These are phyloP conservation scores for Colletotrichum gigasporum DNA, from an alignment of 2,329 filamentous ascomycete genomes.

Conservation along the genomic window DNA sequence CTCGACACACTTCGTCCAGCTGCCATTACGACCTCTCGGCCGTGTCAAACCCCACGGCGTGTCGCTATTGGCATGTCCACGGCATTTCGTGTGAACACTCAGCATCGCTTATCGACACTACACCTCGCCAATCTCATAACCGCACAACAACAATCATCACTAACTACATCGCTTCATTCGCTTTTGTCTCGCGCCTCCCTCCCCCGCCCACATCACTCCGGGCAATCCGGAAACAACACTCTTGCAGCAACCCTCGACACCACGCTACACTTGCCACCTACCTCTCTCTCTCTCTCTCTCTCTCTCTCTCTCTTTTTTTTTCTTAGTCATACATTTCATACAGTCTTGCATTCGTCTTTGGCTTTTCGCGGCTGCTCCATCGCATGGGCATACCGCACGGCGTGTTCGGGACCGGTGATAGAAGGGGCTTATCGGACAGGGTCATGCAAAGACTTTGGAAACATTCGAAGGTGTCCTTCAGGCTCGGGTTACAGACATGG, in stretches of 20 bases:
- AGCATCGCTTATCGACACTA: slow-evolving; percentile 24
- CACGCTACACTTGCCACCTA: background rate
- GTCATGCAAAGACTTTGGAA: background rate
- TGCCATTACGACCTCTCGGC: background rate
- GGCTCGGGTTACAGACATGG: background rate
- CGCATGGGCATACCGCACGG: background rate
- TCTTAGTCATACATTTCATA: slow-evolving; percentile 12
- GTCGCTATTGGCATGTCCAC: background rate
- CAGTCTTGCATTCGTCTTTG: slow-evolving; percentile 17
- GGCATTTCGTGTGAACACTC: background rate
- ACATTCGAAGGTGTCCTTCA: background rate
- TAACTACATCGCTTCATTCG: background rate
- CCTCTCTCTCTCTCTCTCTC: background rate
- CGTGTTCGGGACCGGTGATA: background rate
- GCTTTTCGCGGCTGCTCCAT: background rate
- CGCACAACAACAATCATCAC: background rate
- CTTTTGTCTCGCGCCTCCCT: background rate
- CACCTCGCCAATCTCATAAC: slow-evolving; percentile 25
- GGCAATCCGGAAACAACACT: too few relatives aligned
- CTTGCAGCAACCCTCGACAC: too few relatives aligned
- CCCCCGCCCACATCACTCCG: background rate
- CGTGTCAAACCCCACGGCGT: background rate
- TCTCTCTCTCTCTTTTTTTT: background rate
- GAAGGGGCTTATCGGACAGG: background rate
- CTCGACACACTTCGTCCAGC: background rate